Evolutionary conservation across 2,329 filamentous ascomycete genomes (phyloP).

Genomic region (Dothistroma septosporum): DNA sequence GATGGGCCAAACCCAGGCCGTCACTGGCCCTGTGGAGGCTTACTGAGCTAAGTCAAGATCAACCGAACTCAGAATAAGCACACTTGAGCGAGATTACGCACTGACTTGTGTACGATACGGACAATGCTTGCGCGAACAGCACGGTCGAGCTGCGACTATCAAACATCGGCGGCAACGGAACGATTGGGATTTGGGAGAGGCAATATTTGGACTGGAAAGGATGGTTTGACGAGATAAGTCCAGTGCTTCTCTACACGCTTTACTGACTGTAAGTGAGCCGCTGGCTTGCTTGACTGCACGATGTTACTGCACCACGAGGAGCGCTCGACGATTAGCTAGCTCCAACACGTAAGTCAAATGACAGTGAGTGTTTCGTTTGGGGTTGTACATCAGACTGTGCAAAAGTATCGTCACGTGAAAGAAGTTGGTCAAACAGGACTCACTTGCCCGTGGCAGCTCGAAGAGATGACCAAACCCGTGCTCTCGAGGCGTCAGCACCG

Average conservation of each 20-base stretch:
- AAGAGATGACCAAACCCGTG: neutral
- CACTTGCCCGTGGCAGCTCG: neutral
- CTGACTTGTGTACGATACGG: constrained; percentile 1
- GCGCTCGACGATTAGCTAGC: constrained; percentile 1
- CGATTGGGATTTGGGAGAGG: neutral
- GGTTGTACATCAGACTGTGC: neutral
- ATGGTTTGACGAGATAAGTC: constrained; percentile 1
- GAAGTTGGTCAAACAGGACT: neutral
- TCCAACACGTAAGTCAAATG: constrained; percentile 1
- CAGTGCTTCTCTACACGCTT: constrained; percentile 3
- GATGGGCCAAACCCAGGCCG: neutral
- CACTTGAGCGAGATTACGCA: neutral
- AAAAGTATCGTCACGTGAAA: neutral
- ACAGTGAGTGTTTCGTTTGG: constrained; percentile 5
- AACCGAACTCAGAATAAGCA: neutral
- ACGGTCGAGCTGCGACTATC: neutral
- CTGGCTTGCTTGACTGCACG: neutral
- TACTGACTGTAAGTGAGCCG: constrained; percentile 1
- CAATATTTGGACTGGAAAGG: neutral
- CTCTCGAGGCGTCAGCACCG: neutral
- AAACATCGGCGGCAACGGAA: neutral
- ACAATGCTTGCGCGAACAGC: neutral
- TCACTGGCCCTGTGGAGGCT: neutral
- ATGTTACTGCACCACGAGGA: constrained; percentile 1
- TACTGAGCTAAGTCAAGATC: constrained; percentile 1